Base-by-base conservation (phyloP, 768 basidiomycete genomes). In the Pisolithus albus region DNA sequence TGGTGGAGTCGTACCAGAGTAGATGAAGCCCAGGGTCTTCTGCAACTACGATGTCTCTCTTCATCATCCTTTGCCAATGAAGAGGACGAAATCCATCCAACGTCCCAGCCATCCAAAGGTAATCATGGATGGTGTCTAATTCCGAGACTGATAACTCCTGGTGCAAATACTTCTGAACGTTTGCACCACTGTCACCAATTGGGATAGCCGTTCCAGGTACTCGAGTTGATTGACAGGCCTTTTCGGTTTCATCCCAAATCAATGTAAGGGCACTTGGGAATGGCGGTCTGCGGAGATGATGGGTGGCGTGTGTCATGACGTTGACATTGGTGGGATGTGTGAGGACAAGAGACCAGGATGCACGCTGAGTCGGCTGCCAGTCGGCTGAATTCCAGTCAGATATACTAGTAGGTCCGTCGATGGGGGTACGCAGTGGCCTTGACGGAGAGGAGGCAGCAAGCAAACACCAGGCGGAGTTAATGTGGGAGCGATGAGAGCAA, bases 21-120 rank as follows among this genome's bases (percentile, higher is more conserved):
- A 52, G 51, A 19, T 52, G 51, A 13, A 52, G 30, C 18, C 47
- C 37, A 39, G 55, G 55, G 45, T 56, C 46, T 49, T 56, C 55
- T 15, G 55, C 46, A n/a, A 53, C 30, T 6, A 46, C 13, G 21
- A 56, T 56, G 15, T 50, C 46, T 36, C 55, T 47, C 44, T 44
- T 49, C n/a, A 41, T 44, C 55, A 56, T 56, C 24, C 28, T 36
- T 44, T 56, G 55, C 52, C 55, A 52, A 23, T 56, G 55, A 8
- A 56, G 46, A 10, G 55, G 47, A 26, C 52, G 55, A 26, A 56
- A 24, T 26, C 47, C 49, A 7, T 34, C 42, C 39, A 32, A 19
- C 55, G 51, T 42, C n/a, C 55, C 55, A 10, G 47, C 47, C 43
- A 52, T 56, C 55, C 55, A 56, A 3, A 56, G 52, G 42, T 56